Evolutionary conservation across 2,329 filamentous ascomycete species (phyloP).

Genomic region (Aureobasidium sp.): DNA sequence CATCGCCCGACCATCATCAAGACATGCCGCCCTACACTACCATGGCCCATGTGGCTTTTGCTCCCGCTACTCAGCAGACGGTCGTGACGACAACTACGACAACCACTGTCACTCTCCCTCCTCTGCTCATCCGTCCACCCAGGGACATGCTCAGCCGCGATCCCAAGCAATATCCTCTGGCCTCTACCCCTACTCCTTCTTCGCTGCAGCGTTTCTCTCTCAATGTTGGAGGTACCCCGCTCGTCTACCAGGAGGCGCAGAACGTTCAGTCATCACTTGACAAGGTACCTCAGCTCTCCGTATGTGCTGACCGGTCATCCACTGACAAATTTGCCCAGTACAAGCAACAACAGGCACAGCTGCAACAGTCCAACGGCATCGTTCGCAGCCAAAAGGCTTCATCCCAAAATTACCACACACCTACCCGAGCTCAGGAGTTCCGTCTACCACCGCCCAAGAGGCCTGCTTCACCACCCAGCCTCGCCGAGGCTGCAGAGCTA

Average conservation of each 20-base stretch:
- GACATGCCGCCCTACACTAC: constrained; percentile 29
- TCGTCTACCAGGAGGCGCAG: constrained; percentile 58
- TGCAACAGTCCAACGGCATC: constrained; percentile 12
- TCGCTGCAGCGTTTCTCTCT: constrained; percentile 73
- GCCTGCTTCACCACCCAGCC: constrained; percentile 34
- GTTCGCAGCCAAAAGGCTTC: constrained; percentile 3
- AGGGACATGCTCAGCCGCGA: constrained; percentile 66
- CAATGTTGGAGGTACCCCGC: constrained; percentile 54
- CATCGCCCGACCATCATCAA: constrained; percentile 17
- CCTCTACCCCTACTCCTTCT: constrained; percentile 71
- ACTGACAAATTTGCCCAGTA: constrained; percentile 8
- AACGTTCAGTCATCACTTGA: constrained; percentile 46
- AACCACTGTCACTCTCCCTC: constrained; percentile 73
- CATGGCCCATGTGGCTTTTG: constrained; percentile 55
- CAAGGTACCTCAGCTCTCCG: constrained; percentile 38
- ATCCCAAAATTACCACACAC: background rate
- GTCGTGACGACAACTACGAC: constrained; percentile 87
- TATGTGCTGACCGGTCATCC: background rate
- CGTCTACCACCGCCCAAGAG: constrained; percentile 1
- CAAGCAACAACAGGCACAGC: constrained; percentile 16
- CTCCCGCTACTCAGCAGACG: constrained; percentile 57
- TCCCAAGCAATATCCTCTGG: constrained; percentile 83
- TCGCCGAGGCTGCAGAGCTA: constrained; percentile 47
- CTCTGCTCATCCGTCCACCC: constrained; percentile 70
- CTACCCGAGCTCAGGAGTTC: background rate